Evolutionary conservation across 2,329 filamentous ascomycete genomes (phyloP).

Genomic region (Colletotrichum shisoi): DNA sequence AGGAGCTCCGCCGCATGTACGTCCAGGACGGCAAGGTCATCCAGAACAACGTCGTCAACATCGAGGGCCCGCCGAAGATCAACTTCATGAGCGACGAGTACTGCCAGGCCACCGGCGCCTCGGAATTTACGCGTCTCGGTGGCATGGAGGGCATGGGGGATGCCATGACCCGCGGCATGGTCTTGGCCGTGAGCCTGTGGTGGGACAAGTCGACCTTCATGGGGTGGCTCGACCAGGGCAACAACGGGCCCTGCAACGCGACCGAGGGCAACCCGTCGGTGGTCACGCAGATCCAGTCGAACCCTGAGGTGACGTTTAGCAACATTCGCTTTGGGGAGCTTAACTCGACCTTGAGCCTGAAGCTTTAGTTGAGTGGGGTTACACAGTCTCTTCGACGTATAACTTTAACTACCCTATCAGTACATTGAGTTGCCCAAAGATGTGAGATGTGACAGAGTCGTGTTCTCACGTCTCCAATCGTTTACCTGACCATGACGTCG

Average conservation of each 20-base stretch:
- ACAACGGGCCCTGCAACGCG: slow-evolving; percentile 61
- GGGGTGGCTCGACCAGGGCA: slow-evolving; percentile 64
- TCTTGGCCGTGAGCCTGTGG: slow-evolving; percentile 64
- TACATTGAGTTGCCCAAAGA: rapidly evolving
- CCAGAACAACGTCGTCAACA: slow-evolving; percentile 49
- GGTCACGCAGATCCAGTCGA: slow-evolving; percentile 55
- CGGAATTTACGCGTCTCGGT: slow-evolving; percentile 47
- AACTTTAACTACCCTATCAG: too few relatives aligned
- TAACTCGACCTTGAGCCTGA: slow-evolving; percentile 47
- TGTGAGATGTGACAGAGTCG: rapidly evolving
- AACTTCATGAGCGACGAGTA: slow-evolving; percentile 44
- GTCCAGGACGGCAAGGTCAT: slow-evolving; percentile 57
- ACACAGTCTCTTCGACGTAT: not conserved
- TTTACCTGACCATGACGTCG: too few relatives aligned
- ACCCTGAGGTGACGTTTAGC: slow-evolving; percentile 61
- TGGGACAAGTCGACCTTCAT: slow-evolving; percentile 62
- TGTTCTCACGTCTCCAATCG: not conserved
- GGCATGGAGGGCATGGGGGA: slow-evolving; percentile 54
- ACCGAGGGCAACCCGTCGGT: slow-evolving; percentile 61
- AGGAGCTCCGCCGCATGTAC: slow-evolving; percentile 59
- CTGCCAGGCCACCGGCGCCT: slow-evolving; percentile 42
- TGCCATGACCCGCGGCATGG: slow-evolving; percentile 59
- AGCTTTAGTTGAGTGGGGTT: not conserved
- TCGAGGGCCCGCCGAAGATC: slow-evolving; percentile 41
- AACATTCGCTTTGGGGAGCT: slow-evolving; percentile 66